Percentiles rank a stretch among this genome's conserved stretches.
Conservation (phyloP, 345 rosid species). For the Aquilaria sinensis region DNA sequence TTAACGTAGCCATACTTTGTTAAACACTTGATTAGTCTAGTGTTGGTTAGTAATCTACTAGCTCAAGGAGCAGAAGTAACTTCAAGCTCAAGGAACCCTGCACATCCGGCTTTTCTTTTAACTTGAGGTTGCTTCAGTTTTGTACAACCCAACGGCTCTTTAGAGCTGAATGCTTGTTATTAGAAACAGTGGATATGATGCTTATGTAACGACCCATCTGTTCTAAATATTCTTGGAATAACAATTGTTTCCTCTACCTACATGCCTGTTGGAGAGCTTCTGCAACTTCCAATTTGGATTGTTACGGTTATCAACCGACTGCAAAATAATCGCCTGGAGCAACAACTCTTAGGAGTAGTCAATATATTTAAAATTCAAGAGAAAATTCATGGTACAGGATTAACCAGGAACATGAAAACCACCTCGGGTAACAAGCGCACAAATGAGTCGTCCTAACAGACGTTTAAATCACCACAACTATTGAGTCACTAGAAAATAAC, state of each 20-base stretch:
- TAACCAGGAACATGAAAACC: constrained; percentile 8
- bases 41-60: neutral
- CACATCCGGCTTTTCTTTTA: neutral
- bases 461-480: neutral
- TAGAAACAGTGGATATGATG: too few relatives aligned
- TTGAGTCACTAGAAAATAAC: neutral
- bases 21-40: neutral
- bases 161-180: too few relatives aligned
- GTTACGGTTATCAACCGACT: neutral
- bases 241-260: neutral
- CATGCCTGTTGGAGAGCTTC: too few relatives aligned
- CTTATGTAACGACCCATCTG: too few relatives aligned
- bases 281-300: too few relatives aligned
- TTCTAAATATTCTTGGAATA: neutral
- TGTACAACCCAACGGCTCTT: too few relatives aligned
- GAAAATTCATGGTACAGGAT: constrained; percentile 2
- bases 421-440: neutral
- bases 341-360: neutral
- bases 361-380: constrained; percentile 2
- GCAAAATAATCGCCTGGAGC: neutral
- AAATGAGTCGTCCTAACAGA: neutral
- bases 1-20: constrained; percentile 6
- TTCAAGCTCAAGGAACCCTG: neutral
- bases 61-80: neutral
- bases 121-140: too few relatives aligned